Percentiles rank a stretch among this genome's conserved stretches.
phyloP scores from a whole-genome alignment of 345 rosid species.

The Eucalyptus erythrocorys region DNA sequence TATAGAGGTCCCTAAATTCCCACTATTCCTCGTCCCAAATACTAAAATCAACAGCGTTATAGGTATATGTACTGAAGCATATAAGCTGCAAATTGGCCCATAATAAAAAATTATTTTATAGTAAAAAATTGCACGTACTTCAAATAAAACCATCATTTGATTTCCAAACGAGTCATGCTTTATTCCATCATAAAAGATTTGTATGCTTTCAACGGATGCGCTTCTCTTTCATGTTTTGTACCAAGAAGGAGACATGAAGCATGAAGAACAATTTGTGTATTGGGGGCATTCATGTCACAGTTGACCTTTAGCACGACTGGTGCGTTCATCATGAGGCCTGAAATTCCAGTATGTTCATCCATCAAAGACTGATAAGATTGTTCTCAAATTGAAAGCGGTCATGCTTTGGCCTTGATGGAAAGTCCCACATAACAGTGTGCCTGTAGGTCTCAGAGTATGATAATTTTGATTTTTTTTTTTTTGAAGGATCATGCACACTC shows the following conservation, averaged over 20 bases:
- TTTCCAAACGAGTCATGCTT: conserved; percentile 21
- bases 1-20: conserved; percentile 54
- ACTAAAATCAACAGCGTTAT: conserved; percentile 4
- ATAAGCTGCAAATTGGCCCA: not conserved
- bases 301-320: conserved; percentile 65
- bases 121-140: conserved; percentile 3
- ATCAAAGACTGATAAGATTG: not conserved
- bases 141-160: not conserved
- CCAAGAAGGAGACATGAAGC: conserved; percentile 41
- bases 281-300: conserved; percentile 59
- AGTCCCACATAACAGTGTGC: not conserved
- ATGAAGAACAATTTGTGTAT: conserved; percentile 30
- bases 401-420: not conserved
- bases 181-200: conserved; percentile 21
- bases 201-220: conserved; percentile 49
- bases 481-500: not conserved
- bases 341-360: conserved; percentile 16
- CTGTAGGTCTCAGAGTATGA: not conserved
- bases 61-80: not conserved
- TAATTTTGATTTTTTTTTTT: no score
- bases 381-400: not conserved
- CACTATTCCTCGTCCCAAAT: conserved; percentile 12
- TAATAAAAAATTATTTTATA: not conserved
- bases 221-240: not conserved
- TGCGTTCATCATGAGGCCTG: conserved; percentile 66